Evolutionary conservation across 2,329 filamentous ascomycete genomes (phyloP).

Genomic region (Aspergillus melleus): DNA sequence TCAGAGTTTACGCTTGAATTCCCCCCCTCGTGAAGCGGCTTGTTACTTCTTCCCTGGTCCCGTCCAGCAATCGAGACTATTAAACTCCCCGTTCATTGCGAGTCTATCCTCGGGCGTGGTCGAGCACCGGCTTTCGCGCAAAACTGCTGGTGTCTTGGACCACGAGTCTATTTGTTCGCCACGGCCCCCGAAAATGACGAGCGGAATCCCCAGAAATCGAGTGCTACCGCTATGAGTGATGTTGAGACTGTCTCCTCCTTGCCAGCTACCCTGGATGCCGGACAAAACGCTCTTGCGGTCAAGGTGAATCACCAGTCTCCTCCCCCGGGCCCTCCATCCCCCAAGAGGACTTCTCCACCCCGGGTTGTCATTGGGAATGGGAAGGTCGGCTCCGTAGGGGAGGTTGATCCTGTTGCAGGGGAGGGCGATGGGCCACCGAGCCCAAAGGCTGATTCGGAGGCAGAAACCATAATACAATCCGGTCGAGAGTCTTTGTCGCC

Average conservation of each 20-base stretch:
- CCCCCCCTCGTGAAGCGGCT: background rate
- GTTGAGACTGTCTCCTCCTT: conserved; percentile 42
- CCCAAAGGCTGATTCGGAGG: conserved; percentile 49
- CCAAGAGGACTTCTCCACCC: conserved; percentile 21
- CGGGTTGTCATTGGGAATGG: conserved; percentile 21
- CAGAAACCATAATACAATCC: conserved; percentile 51
- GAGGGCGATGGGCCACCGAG: conserved; percentile 38
- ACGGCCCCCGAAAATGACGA: conserved; percentile 48
- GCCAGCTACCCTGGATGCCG: conserved; percentile 39
- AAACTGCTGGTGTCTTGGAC: conserved; percentile 35
- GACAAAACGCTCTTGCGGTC: conserved; percentile 32
- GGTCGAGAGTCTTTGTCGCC: conserved; percentile 47
- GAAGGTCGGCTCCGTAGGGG: conserved; percentile 22
- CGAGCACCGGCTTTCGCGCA: conserved; percentile 35
- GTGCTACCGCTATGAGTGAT: conserved; percentile 51
- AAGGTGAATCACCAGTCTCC: conserved; percentile 29
- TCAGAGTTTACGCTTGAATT: background rate
- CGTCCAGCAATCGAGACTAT: background rate
- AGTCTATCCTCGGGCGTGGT: conserved; percentile 20
- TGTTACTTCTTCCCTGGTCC: background rate
- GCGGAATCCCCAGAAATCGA: conserved; percentile 38
- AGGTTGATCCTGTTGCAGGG: conserved; percentile 25
- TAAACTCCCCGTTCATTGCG: background rate
- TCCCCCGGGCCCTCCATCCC: conserved; percentile 24
- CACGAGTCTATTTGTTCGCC: conserved; percentile 31